phyloP scores from a whole-genome alignment of 176 grass and related monocot species.

The Themeda triandra region DNA sequence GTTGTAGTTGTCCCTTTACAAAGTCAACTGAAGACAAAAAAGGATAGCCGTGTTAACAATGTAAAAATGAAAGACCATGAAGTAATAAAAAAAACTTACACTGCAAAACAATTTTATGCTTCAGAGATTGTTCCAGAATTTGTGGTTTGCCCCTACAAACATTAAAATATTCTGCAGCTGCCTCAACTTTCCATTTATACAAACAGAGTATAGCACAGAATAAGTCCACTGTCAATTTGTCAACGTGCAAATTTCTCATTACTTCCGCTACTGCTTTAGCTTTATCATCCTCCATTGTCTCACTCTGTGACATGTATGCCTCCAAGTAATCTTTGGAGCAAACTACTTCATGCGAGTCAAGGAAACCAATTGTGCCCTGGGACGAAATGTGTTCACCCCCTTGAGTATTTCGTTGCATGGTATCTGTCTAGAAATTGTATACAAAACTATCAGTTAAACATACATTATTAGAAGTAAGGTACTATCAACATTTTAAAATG shows the following conservation, averaged over 20 bases:
- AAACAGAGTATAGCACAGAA: conserved; percentile 42
- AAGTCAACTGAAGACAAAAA: conserved; percentile 37
- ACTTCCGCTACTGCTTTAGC: conserved; percentile 37
- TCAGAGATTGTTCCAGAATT: conserved; percentile 23
- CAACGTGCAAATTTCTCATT: conserved; percentile 33
- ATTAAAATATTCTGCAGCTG: conserved; percentile 30
- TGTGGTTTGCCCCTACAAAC: conserved; percentile 37
- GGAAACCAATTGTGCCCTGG: not conserved
- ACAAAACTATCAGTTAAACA: conserved; percentile 18
- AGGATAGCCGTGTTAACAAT: not conserved
- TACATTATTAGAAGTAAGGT: not conserved
- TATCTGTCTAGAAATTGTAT: conserved; percentile 24
- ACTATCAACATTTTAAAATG: not conserved
- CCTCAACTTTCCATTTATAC: conserved; percentile 42
- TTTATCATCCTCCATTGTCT: conserved; percentile 37
- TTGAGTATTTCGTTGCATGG: not conserved
- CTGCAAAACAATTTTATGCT: conserved; percentile 43
- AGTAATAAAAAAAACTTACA: conserved; percentile 27
- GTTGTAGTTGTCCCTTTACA: conserved; percentile 32
- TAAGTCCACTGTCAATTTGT: conserved; percentile 42
- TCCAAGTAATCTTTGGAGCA: conserved; percentile 2
- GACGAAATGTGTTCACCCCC: conserved; percentile 6
- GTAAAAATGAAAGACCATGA: not conserved
- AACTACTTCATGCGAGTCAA: conserved; percentile 15
- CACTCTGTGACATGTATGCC: conserved; percentile 9